Percentiles rank a stretch among this genome's conserved stretches.
Conservation (phyloP, 2,329 filamentous ascomycete species). For the Colletotrichum nymphaeae region DNA sequence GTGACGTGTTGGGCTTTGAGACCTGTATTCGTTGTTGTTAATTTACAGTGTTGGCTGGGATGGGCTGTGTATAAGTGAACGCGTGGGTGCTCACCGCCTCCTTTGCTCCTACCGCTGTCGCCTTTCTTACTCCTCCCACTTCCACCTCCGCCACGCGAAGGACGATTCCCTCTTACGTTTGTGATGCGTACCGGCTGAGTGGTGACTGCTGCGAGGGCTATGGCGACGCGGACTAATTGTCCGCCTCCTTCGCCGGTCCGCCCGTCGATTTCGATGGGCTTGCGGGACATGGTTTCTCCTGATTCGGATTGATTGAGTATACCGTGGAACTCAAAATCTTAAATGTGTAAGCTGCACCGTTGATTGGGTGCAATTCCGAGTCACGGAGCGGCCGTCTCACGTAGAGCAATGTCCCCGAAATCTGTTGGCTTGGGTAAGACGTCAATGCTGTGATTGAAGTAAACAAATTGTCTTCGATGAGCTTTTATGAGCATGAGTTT, state of each 20-base stretch:
- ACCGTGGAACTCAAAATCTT: too few relatives aligned
- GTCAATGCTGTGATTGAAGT: too few relatives aligned
- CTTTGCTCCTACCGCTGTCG: slow-evolving; percentile 21
- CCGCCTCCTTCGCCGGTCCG: slow-evolving; percentile 71
- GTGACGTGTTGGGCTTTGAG: slow-evolving; percentile 71
- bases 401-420: too few relatives aligned
- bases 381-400: too few relatives aligned
- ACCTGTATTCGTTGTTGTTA: slow-evolving; percentile 49
- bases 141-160: slow-evolving; percentile 42
- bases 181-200: slow-evolving; percentile 63
- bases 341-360: too few relatives aligned
- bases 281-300: slow-evolving; percentile 30
- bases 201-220: slow-evolving; percentile 66
- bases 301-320: neutral
- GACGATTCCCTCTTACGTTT: slow-evolving; percentile 67
- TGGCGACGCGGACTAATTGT: slow-evolving; percentile 68
- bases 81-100: slow-evolving; percentile 1
- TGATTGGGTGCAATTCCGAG: neutral
- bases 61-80: neutral
- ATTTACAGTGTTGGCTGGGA: neutral
- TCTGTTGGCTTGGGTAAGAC: too few relatives aligned
- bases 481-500: too few relatives aligned
- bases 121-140: slow-evolving; percentile 39
- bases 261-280: slow-evolving; percentile 63
- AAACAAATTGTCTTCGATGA: too few relatives aligned